phyloP scores from a whole-genome alignment of 306 rosid genomes.

The Leucaena leucocephala region DNA sequence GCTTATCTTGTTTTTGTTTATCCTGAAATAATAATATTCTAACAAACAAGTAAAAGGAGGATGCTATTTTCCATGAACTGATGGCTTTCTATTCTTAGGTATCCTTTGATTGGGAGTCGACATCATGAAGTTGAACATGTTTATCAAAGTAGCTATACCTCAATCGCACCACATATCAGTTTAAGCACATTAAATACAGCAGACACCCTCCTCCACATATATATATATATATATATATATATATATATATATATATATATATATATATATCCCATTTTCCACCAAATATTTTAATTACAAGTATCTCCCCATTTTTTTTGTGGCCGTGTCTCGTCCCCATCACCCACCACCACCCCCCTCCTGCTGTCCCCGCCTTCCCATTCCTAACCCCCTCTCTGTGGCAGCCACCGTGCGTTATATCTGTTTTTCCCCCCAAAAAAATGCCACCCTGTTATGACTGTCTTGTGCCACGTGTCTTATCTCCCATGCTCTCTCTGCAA shows the following conservation, averaged over 20 bases:
- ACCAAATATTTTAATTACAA: background rate
- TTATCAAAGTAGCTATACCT: background rate
- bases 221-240: too few species aligned
- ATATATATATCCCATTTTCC: constrained; percentile 13
- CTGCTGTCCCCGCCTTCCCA: background rate
- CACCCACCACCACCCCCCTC: background rate
- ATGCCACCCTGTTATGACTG: background rate
- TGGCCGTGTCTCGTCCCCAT: background rate
- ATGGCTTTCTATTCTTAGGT: background rate
- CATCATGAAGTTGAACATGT: constrained; percentile 28
- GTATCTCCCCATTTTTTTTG: background rate
- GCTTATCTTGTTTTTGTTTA: background rate
- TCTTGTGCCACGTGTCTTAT: background rate
- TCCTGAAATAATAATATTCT: background rate
- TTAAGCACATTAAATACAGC: constrained; percentile 22
- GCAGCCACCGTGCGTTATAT: background rate
- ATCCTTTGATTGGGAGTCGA: background rate
- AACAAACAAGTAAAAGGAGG: background rate
- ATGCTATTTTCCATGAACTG: background rate
- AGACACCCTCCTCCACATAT: constrained; percentile 29
- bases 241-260: too few species aligned
- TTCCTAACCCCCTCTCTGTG: background rate
- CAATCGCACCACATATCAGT: constrained; percentile 17
- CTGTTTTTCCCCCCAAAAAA: background rate
- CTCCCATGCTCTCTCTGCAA: background rate